Conservation (phyloP, 2,329 filamentous ascomycete genomes). For the Aspergillus brunneoviolaceus region DNA sequence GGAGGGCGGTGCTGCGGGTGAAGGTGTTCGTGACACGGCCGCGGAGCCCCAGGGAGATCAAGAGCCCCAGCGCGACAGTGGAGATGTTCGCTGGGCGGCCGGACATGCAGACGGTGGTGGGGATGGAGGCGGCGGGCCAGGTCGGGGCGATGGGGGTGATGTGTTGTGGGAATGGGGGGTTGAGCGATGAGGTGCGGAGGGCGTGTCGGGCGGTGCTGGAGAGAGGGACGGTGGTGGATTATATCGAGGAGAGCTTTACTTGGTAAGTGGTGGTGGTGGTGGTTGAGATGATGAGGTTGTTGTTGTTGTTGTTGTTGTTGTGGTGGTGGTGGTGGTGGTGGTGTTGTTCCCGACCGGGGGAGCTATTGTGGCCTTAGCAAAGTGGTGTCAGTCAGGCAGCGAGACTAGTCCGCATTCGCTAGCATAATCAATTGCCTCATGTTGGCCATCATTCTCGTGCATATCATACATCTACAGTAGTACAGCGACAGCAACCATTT, state of each 20-base stretch:
- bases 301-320: no score
- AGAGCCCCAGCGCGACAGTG: slow-evolving; percentile 73
- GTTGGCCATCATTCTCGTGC: no score
- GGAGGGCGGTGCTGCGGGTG: slow-evolving; percentile 79
- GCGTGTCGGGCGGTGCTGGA: slow-evolving; percentile 64
- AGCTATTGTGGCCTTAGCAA: no score
- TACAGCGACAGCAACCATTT: no score
- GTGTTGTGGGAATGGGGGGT: slow-evolving; percentile 71
- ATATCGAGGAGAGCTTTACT: slow-evolving; percentile 72
- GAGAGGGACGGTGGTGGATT: slow-evolving; percentile 64
- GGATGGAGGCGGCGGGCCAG: slow-evolving; percentile 79
- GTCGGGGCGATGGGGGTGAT: slow-evolving; percentile 86
- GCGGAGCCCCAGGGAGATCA: slow-evolving; percentile 74
- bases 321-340: no score
- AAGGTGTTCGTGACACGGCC: slow-evolving; percentile 89
- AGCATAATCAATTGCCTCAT: no score
- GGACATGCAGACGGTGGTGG: slow-evolving; percentile 72
- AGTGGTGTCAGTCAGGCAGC: no score
- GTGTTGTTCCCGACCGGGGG: no score
- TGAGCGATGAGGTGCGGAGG: slow-evolving; percentile 73
- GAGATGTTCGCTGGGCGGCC: slow-evolving; percentile 91
- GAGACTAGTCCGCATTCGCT: no score
- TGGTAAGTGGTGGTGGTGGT: slow-evolving; percentile 33
- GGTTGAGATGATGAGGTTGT: not conserved
- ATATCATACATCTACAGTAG: no score